phyloP scores from a whole-genome alignment of 495 filamentous ascomycete genomes.

The Thermothielavioides terrestris region DNA sequence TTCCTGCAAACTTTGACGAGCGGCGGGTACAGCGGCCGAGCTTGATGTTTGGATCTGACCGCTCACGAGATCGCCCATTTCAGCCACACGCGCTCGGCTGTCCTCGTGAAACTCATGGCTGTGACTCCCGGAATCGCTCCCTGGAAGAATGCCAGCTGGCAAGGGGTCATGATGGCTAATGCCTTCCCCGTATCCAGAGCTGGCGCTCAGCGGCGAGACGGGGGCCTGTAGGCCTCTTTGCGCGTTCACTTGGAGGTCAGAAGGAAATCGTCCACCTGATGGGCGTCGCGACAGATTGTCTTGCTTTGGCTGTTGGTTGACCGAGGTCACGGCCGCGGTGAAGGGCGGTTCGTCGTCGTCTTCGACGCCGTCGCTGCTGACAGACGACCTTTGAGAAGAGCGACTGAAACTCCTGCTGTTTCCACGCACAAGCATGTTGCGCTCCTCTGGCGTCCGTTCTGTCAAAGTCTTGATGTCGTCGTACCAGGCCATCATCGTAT shows the following conservation, averaged over 20 bases:
- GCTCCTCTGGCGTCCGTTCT: slow-evolving; percentile 80
- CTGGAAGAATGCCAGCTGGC: slow-evolving; percentile 44
- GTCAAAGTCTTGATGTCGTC: slow-evolving; percentile 82
- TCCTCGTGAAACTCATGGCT: background rate
- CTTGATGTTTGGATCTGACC: background rate
- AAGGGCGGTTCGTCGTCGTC: slow-evolving; percentile 81
- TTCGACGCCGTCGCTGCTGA: slow-evolving; percentile 67
- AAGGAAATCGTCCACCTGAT: slow-evolving; percentile 84
- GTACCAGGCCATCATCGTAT: slow-evolving; percentile 96
- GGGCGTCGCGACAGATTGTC: slow-evolving; percentile 51
- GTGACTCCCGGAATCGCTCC: slow-evolving; percentile 33
- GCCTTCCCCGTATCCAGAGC: slow-evolving; percentile 48
- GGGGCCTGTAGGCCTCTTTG: slow-evolving; percentile 66
- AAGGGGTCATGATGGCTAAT: slow-evolving; percentile 49
- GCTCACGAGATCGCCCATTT: background rate
- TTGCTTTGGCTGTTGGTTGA: slow-evolving; percentile 34
- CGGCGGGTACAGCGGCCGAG: background rate
- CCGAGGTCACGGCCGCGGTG: slow-evolving; percentile 47
- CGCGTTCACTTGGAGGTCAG: slow-evolving; percentile 66
- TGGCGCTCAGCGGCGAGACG: slow-evolving; percentile 67
- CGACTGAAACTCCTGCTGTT: slow-evolving; percentile 70
- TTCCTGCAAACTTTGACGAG: background rate
- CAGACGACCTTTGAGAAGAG: slow-evolving; percentile 52
- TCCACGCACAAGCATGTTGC: slow-evolving; percentile 72
- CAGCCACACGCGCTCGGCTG: background rate